Evolutionary conservation across 139 green algal genomes (phyloP).

Genomic region (Desmodesmus armatus): DNA sequence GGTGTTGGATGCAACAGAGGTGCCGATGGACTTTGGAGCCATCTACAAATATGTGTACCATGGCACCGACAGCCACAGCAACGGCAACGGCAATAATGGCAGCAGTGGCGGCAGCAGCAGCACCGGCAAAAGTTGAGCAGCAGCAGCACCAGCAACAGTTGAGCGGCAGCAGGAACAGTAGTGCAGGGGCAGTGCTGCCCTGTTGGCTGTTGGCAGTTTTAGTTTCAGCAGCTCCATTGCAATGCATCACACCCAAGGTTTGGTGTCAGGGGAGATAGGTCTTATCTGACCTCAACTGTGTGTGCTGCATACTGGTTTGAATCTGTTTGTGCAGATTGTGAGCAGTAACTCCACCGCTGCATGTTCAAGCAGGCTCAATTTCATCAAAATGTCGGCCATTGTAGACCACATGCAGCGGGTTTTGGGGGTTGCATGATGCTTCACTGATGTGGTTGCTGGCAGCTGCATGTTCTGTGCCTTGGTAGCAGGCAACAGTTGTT

Average conservation of each 20-base stretch:
- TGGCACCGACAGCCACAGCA: not conserved
- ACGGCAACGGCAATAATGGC: not conserved
- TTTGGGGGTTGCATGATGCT: not conserved
- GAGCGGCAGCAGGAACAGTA: not conserved
- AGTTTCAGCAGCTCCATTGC: not conserved
- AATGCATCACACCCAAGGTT: not conserved
- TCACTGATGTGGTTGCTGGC: not conserved
- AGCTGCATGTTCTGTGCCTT: not conserved
- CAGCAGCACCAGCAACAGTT: not conserved
- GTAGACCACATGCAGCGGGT: not conserved
- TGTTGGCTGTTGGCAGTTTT: not conserved
- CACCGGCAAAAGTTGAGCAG: not conserved
- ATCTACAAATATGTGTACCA: constrained; percentile 37
- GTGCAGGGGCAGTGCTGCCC: not conserved
- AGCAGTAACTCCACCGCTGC: not conserved
- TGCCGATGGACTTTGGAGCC: constrained; percentile 31
- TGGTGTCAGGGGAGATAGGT: no score
- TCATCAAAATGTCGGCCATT: no score
- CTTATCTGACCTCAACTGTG: not conserved
- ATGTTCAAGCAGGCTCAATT: not conserved
- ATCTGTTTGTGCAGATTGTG: not conserved
- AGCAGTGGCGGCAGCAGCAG: not conserved
- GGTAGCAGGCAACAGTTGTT: not conserved
- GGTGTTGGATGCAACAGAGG: constrained; percentile 17
- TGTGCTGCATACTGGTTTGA: not conserved